phyloP scores from a whole-genome alignment of 1,284 basidiomycete species.

The Ustilago sp. region DNA sequence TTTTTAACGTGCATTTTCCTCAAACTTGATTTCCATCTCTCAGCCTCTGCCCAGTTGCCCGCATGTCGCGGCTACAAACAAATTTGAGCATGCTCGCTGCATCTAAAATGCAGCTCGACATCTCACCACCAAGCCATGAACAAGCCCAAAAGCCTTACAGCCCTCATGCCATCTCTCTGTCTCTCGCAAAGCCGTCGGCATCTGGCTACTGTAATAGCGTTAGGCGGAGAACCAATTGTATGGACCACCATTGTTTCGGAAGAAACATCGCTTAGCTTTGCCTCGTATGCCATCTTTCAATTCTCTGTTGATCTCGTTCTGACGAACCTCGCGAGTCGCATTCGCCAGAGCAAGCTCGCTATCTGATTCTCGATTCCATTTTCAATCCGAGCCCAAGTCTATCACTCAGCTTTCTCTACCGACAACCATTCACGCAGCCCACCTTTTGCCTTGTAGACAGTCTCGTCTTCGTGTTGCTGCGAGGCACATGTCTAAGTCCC shows the following conservation, averaged over 20 bases:
- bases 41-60: conserved; percentile 12
- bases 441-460: no score
- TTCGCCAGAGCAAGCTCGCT: neutral
- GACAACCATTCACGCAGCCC: neutral
- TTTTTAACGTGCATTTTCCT: neutral
- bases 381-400: neutral
- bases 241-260: neutral
- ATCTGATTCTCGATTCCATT: neutral
- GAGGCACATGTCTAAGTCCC: no score
- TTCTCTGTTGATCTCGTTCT: neutral
- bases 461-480: no score
- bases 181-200: no score
- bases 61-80: neutral
- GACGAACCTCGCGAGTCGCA: neutral
- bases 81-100: neutral
- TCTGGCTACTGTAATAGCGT: neutral
- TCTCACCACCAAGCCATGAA: neutral
- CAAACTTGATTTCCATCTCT: neutral
- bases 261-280: neutral
- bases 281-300: neutral
- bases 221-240: neutral
- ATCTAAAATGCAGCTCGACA: neutral
- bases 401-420: conserved; percentile 1
- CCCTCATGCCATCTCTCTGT: no score
- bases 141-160: no score